A percentile compares a stretch with the other conserved stretches of the same genome.
Conservation (phyloP, 129 eudicot species). For the Artemisia tridentata region DNA sequence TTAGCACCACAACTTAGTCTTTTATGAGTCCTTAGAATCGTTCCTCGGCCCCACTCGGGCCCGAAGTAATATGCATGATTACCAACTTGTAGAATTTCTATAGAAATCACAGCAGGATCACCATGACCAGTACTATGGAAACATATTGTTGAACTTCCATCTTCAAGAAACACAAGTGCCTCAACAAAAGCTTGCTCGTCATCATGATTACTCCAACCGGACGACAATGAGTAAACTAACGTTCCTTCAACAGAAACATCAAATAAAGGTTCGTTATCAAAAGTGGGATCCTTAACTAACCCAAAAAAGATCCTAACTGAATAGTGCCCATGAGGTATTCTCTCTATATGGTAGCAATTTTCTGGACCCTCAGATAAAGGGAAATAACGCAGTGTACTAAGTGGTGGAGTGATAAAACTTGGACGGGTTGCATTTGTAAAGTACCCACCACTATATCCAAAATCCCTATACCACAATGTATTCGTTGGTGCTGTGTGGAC, state of each 20-base stretch:
- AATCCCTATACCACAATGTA: conserved; percentile 88
- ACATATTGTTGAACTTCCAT: conserved; percentile 71
- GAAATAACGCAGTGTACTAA: conserved; percentile 71
- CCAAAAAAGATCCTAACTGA: conserved; percentile 75
- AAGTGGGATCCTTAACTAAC: conserved; percentile 67
- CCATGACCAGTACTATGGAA: conserved; percentile 99
- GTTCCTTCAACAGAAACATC: conserved; percentile 90
- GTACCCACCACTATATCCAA: conserved; percentile 84
- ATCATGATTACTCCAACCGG: conserved; percentile 94
- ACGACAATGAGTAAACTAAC: conserved; percentile 62
- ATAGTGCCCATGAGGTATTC: conserved; percentile 79
- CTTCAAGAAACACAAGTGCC: conserved; percentile 67
- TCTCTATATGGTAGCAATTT: conserved; percentile 74
- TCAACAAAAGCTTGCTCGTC: conserved; percentile 83
- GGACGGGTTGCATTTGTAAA: conserved; percentile 75
- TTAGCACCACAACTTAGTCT: conserved; percentile 72
- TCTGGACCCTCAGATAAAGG: conserved; percentile 92
- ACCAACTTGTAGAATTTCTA: conserved; percentile 88
- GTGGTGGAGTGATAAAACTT: conserved; percentile 68
- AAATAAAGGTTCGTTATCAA: conserved; percentile 84
- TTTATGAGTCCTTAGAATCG: conserved; percentile 65
- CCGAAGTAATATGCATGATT: conserved; percentile 71
- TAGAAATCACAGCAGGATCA: conserved; percentile 80
- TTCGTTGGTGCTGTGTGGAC: conserved; percentile 65
- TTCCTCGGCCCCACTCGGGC: conserved; percentile 61